Evolutionary conservation across 192 early-diverging fungal species (phyloP).

Genomic region (Phycomyces blakesleeanus): DNA sequence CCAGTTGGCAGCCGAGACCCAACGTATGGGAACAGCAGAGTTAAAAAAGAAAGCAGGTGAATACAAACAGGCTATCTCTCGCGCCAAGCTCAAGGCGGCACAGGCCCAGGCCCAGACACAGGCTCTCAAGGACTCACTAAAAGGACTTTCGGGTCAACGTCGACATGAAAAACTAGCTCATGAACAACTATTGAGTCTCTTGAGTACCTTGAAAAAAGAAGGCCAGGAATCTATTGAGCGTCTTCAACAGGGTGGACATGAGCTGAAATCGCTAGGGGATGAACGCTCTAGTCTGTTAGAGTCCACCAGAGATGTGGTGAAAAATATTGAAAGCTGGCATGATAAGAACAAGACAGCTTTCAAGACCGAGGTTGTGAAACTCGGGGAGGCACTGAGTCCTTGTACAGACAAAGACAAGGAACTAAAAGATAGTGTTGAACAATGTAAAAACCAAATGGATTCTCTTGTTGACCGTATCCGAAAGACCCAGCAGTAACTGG

Average conservation of each 20-base stretch:
- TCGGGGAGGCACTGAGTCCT: not conserved
- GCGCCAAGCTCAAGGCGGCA: not conserved
- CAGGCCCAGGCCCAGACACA: constrained; percentile 1
- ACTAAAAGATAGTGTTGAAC: not conserved
- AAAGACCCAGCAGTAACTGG: not conserved
- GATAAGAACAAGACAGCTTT: not conserved
- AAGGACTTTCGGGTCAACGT: not conserved
- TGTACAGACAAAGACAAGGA: not conserved
- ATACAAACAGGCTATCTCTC: not conserved
- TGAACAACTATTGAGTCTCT: not conserved
- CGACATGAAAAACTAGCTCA: not conserved
- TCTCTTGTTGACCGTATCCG: not conserved
- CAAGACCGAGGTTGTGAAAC: not conserved
- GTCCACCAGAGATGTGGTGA: not conserved
- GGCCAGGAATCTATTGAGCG: not conserved
- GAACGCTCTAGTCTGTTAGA: not conserved
- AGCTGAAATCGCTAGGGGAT: not conserved
- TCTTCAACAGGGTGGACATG: not conserved
- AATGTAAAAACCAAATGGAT: not conserved
- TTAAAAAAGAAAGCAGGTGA: not conserved
- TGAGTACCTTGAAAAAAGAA: not conserved
- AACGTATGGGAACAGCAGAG: not conserved
- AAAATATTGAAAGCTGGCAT: not conserved
- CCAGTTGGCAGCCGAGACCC: not conserved
- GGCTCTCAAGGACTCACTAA: not conserved